Percentiles rank a stretch among this genome's conserved stretches.
These are phyloP conservation scores for Vigna unguiculata DNA, from an alignment of 306 rosid genomes.

Conservation along the genomic window DNA sequence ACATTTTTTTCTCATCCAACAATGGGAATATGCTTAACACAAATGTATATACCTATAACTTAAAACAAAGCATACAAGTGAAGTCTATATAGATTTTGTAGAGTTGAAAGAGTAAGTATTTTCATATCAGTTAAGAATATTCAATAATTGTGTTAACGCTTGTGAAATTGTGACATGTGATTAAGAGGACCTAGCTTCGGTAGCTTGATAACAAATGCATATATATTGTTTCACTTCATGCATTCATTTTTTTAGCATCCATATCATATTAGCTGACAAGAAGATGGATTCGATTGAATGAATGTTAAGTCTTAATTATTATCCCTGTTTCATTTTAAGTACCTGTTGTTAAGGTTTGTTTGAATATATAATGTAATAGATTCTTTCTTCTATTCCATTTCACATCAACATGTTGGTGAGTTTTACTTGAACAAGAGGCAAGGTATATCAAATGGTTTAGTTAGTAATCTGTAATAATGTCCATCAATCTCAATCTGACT, in stretches of 20 bases:
- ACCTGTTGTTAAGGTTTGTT: background rate
- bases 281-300: background rate
- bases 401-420: slow-evolving; percentile 8
- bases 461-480: slow-evolving; percentile 32
- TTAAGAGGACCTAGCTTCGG: too few species aligned
- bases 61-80: too few species aligned
- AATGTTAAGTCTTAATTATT: slow-evolving; percentile 10
- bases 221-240: too few species aligned
- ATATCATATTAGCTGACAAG: background rate
- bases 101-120: background rate
- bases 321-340: background rate
- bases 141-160: background rate
- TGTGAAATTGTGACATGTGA: too few species aligned
- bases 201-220: too few species aligned
- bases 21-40: background rate
- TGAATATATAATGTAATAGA: background rate
- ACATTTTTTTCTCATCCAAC: background rate
- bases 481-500: slow-evolving; percentile 41
- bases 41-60: background rate
- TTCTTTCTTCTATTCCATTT: slow-evolving; percentile 22
- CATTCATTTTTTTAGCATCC: too few species aligned
- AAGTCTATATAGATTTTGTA: too few species aligned
- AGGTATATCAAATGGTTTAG: slow-evolving; percentile 3
- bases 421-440: slow-evolving; percentile 41
- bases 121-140: background rate